Base-by-base conservation (phyloP, 306 rosid genomes). In the Glycine tomentella region DNA sequence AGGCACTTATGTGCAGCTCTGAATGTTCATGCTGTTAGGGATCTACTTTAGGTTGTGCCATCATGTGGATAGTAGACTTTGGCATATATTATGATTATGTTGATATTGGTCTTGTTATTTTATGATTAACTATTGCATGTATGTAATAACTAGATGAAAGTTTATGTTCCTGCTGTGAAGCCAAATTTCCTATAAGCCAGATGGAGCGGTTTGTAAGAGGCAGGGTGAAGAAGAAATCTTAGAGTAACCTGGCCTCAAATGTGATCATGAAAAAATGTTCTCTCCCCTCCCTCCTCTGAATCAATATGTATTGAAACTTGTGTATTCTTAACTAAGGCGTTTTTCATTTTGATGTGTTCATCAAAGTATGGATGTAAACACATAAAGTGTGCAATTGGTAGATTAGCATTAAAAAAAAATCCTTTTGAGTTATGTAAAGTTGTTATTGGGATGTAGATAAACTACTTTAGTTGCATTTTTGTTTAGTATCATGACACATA, bases 1-100 rank as follows among this genome's bases (percentile, higher is more conserved):
- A 89, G 90, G 40, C 69, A 69, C 81, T 74, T 63, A 11, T 64
- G 77, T 78, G 83, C 62, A 68, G 72, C 51, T 72, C 62, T 76
- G 48, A 72, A 82, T 52, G 61, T 51, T 44, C 9, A 42, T 50
- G 74, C 51, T 56, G 20, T 45, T 86, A 55, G 81, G 77, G 87
- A 80, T 82, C 49, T 61, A 64, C 82, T 33, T 25, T 75, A 82
- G 79, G 67, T 75, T 62, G 48, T 14, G 65, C 20, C 44, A 33
- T 64, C 13, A 57, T 51, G 81, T 80, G 74, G 76, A 72, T 83
- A 86, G 77, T 70, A 75, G 64, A 45, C 25, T 72, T 71, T 76
- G 6, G 80, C 67, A 71, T 46, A 49, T 76, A 11, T 74, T 20
- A n/a, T 80, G 75, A 7, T 45, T 74, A 64, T 46, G 9, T 17